Conservation (phyloP, 805 yeast species). For the Candida anglica region DNA sequence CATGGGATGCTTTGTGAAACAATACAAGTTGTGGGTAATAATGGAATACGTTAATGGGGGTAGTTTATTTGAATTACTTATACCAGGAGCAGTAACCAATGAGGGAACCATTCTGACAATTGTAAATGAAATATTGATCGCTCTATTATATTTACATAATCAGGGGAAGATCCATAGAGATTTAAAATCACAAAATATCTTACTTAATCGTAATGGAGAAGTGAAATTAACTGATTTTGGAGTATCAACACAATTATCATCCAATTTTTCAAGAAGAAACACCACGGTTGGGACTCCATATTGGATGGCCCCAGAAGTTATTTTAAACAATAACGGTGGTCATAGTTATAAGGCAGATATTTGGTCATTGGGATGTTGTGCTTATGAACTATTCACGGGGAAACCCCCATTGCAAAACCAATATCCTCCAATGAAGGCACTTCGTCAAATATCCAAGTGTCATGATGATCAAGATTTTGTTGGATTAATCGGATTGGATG, state of each 20-base stretch:
- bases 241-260: conserved; percentile 39
- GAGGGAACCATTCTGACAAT: conserved; percentile 47
- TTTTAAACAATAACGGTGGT: conserved; percentile 55
- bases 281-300: conserved; percentile 56
- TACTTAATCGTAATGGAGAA: conserved; percentile 32
- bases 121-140: conserved; percentile 52
- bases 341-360: conserved; percentile 60
- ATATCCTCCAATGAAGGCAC: conserved; percentile 41
- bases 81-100: conserved; percentile 58
- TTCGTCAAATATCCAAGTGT: conserved; percentile 34
- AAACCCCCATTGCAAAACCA: conserved; percentile 59
- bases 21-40: conserved; percentile 70
- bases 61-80: conserved; percentile 60
- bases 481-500: conserved; percentile 20
- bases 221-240: conserved; percentile 45
- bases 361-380: conserved; percentile 79
- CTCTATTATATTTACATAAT: conserved; percentile 61
- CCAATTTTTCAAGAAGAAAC: conserved; percentile 39
- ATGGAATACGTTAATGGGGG: conserved; percentile 86
- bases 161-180: conserved; percentile 74
- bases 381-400: conserved; percentile 67
- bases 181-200: conserved; percentile 38
- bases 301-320: conserved; percentile 65
- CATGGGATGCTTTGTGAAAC: conserved; percentile 67
- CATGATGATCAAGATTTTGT: conserved; percentile 25